A percentile compares a stretch with the other conserved stretches of the same genome.
phyloP scores from a whole-genome alignment of 1,284 basidiomycete species.

The Dichomitus squalens region DNA sequence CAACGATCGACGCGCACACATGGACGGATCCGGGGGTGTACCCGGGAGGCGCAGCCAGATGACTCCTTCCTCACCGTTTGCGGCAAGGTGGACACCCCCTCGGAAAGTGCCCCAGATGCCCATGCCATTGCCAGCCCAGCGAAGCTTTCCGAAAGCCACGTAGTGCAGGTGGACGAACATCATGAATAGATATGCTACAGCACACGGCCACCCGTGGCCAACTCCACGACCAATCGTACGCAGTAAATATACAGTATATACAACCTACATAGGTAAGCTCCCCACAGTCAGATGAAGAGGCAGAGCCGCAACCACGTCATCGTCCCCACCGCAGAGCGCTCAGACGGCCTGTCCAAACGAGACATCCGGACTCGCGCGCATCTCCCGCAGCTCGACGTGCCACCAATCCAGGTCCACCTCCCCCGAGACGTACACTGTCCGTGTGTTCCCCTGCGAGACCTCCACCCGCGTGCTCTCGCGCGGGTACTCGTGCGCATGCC shows the following conservation, averaged over 20 bases:
- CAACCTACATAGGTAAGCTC: background rate
- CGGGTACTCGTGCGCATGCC: slow-evolving; percentile 4
- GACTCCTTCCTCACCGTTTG: too few species aligned
- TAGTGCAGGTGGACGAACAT: background rate
- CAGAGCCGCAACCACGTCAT: too few species aligned
- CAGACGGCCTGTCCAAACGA: slow-evolving; percentile 7
- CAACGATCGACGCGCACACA: too few species aligned
- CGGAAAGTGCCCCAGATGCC: too few species aligned
- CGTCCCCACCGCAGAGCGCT: background rate
- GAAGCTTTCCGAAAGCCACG: too few species aligned
- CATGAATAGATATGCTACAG: background rate
- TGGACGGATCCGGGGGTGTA: too few species aligned
- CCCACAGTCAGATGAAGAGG: too few species aligned
- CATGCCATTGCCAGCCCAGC: too few species aligned
- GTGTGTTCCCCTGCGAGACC: background rate
- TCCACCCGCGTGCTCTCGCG: background rate
- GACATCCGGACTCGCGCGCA: slow-evolving; percentile 10
- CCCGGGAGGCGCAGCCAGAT: too few species aligned
- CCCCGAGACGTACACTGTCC: slow-evolving; percentile 7
- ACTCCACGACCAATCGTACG: background rate
- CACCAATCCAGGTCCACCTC: slow-evolving; percentile 18
- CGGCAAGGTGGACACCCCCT: too few species aligned
- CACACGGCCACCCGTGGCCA: background rate
- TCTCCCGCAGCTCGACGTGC: slow-evolving; percentile 25
- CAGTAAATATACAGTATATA: background rate